Evolutionary conservation across 257 asterid species (phyloP).

Genomic region (Nicotiana attenuata): DNA sequence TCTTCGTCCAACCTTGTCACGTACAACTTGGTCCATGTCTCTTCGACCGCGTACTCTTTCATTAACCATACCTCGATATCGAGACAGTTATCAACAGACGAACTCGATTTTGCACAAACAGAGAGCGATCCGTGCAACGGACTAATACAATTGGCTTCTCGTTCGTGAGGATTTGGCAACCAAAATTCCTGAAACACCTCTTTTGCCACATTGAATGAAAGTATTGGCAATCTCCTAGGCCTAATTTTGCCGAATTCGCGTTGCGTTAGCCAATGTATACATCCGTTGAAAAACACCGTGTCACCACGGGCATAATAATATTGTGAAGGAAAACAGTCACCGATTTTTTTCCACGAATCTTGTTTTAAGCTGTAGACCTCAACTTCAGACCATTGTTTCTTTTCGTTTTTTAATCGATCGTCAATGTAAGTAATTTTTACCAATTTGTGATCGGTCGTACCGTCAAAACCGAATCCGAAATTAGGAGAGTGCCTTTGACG

Average conservation of each 20-base stretch:
- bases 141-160: background rate
- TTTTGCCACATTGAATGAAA: background rate
- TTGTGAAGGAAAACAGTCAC: background rate
- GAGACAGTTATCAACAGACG: background rate
- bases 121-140: background rate
- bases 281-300: background rate
- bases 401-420: background rate
- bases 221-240: background rate
- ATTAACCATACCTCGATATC: slow-evolving; percentile 1
- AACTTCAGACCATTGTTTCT: slow-evolving; percentile 2
- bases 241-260: background rate
- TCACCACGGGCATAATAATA: background rate
- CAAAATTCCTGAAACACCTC: background rate
- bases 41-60: background rate
- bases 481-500: background rate
- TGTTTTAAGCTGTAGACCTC: background rate
- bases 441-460: background rate
- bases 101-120: background rate
- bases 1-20: background rate
- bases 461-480: background rate
- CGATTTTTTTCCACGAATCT: background rate
- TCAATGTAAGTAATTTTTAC: background rate
- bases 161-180: background rate
- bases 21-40: background rate
- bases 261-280: background rate